A percentile compares a stretch with the other conserved stretches of the same genome.
Evolutionary conservation across 176 grass and related monocot species (phyloP).

Genomic region (Raddia guianensis): DNA sequence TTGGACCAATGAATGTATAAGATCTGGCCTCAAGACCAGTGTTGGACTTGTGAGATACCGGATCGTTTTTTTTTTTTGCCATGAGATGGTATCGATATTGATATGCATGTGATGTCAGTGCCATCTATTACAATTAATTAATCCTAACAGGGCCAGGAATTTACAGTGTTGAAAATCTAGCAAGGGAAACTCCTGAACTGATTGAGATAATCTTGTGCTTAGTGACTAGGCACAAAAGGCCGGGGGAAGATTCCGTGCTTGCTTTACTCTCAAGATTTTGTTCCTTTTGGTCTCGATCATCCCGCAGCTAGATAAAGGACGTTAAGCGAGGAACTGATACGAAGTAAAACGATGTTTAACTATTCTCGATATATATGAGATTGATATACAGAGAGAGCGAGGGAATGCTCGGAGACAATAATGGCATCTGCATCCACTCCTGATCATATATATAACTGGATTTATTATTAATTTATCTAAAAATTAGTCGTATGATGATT

Average conservation of each 20-base stretch:
- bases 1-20: too few species aligned
- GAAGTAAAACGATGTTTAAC: background rate
- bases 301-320: background rate
- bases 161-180: background rate
- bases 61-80: too few species aligned
- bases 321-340: background rate
- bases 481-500: too few species aligned
- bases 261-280: conserved; percentile 5
- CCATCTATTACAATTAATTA: background rate
- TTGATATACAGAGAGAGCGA: too few species aligned
- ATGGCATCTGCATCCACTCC: too few species aligned
- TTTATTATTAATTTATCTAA: too few species aligned
- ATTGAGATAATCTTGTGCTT: background rate
- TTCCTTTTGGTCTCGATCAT: background rate
- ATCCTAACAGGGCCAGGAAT: background rate
- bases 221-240: background rate
- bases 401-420: too few species aligned
- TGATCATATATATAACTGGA: too few species aligned
- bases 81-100: background rate
- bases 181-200: background rate
- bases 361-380: background rate
- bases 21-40: too few species aligned
- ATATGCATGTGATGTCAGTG: background rate
- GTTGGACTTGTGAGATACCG: too few species aligned
- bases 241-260: background rate